Evolutionary conservation across 768 basidiomycete species (phyloP).

Genomic region (Tulasnella sp.): DNA sequence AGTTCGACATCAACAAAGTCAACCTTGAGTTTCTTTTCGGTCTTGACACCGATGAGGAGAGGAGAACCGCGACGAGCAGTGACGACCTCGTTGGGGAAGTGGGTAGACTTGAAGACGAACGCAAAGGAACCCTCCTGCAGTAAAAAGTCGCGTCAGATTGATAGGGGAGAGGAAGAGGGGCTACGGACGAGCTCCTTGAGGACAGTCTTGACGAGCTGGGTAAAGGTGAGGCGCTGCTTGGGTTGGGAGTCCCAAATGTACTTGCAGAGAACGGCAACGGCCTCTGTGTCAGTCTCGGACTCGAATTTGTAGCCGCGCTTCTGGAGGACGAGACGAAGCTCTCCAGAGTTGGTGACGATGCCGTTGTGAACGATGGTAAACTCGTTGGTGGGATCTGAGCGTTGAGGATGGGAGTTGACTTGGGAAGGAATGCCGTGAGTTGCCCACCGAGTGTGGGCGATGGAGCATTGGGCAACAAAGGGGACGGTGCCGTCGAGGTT

Average conservation of each 20-base stretch:
- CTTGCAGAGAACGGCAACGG: slow-evolving; percentile 89
- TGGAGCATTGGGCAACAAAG: slow-evolving; percentile 79
- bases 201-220: slow-evolving; percentile 85
- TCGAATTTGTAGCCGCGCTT: slow-evolving; percentile 92
- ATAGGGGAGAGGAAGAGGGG: neutral
- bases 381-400: slow-evolving; percentile 64
- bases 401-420: slow-evolving; percentile 90
- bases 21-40: slow-evolving; percentile 98
- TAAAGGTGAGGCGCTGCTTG: slow-evolving; percentile 76
- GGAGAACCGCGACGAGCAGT: slow-evolving; percentile 95
- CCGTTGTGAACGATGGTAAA: slow-evolving; percentile 97
- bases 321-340: slow-evolving; percentile 82
- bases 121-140: slow-evolving; percentile 85
- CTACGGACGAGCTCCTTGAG: slow-evolving; percentile 67
- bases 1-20: slow-evolving; percentile 99
- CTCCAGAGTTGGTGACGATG: slow-evolving; percentile 88
- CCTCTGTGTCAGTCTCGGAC: slow-evolving; percentile 96
- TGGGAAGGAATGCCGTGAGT: slow-evolving; percentile 87
- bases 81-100: slow-evolving; percentile 93
- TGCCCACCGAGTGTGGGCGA: slow-evolving; percentile 99
- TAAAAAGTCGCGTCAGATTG: neutral
- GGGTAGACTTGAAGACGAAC: slow-evolving; percentile 93
- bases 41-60: slow-evolving; percentile 95
- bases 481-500: slow-evolving; percentile 60
- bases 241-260: slow-evolving; percentile 92